Evolutionary conservation across 768 basidiomycete species (phyloP), one percentile per base, ranked within the genome.

Genomic region (Leccinum incarnatum): DNA sequence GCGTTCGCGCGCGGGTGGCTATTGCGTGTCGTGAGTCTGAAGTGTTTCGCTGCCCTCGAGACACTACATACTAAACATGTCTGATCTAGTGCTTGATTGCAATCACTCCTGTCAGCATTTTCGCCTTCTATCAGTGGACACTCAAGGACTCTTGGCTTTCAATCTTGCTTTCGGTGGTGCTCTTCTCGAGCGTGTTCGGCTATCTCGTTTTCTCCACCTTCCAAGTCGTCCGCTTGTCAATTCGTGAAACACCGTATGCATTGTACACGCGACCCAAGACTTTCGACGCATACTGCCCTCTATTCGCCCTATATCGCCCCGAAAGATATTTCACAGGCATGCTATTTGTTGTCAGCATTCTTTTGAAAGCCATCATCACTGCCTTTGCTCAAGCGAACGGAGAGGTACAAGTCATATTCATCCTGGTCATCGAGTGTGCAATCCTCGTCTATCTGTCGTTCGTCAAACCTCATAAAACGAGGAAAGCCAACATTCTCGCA

Each of bases 61-160:
- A 51, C 51, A 19, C 42, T 8, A 36, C 6, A 49, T 65, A 11
- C 0, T 34, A 34, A 34, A 62, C 27, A 40, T 32, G 9, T 11
- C 10, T 54, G 12, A 32, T 54, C 14, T 60, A 89, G 87, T 83
- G 79, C 15, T 72, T 94, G n/a, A 72, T 91, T 48, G 74, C 79
- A 25, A 77, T 85, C 63, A 76, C 83, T 52, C 95, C 95, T 9
- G 75, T 93, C 58, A 73, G 85, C 61, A 83, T 89, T 61, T 92
- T 97, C 64, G 78, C 84, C 8, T 83, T 97, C 67, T 94, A 88
- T 72, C 95, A 98, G 72, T 98, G 95, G 92, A 91, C 90, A 1
- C 77, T 95, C 61, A 76, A 83, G 58, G 94, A 98, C 73, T 95
- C 94, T 0, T 93, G 92, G 88, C 79, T 96, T 2, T 83, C 93